These are phyloP conservation scores for Hymenoscyphus repandus DNA, from an alignment of 2,329 filamentous ascomycete genomes.

Conservation along the genomic window DNA sequence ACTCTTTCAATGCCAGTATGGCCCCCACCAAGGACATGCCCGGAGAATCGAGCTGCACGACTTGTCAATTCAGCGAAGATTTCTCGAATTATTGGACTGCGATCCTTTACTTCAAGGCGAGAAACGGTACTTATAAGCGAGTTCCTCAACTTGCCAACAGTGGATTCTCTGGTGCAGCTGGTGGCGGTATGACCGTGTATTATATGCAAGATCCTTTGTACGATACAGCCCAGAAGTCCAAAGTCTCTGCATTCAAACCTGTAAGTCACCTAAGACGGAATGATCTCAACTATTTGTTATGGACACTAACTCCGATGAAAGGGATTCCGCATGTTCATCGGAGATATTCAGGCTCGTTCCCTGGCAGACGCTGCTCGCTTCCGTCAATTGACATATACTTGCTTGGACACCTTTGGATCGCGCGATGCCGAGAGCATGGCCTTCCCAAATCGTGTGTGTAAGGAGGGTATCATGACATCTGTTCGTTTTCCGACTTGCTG, in stretches of 20 bases:
- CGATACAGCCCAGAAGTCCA: conserved; percentile 31
- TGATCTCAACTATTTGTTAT: background rate
- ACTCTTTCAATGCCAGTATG: conserved; percentile 39
- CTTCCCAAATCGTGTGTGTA: conserved; percentile 32
- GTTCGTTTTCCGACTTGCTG: conserved; percentile 29
- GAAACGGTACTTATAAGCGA: conserved; percentile 31
- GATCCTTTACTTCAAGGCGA: conserved; percentile 28
- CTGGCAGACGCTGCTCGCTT: conserved; percentile 34
- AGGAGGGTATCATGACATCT: conserved; percentile 31
- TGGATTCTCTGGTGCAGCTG: conserved; percentile 31
- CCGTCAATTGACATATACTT: conserved; percentile 41
- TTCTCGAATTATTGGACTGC: conserved; percentile 35
- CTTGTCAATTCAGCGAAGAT: conserved; percentile 33
- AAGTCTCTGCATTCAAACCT: conserved; percentile 39
- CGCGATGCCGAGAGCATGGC: conserved; percentile 19
- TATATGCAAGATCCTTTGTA: conserved; percentile 31
- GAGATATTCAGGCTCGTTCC: conserved; percentile 34
- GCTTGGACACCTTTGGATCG: conserved; percentile 32
- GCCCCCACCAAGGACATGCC: conserved; percentile 26
- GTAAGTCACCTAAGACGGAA: conserved; percentile 4
- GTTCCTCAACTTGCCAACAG: conserved; percentile 32
- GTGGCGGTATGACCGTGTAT: conserved; percentile 36
- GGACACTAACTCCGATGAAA: conserved; percentile 6
- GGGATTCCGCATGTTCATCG: conserved; percentile 43
- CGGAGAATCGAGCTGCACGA: conserved; percentile 29